Conservation (phyloP, 2,329 filamentous ascomycete species). For the Aspergillus fructus region DNA sequence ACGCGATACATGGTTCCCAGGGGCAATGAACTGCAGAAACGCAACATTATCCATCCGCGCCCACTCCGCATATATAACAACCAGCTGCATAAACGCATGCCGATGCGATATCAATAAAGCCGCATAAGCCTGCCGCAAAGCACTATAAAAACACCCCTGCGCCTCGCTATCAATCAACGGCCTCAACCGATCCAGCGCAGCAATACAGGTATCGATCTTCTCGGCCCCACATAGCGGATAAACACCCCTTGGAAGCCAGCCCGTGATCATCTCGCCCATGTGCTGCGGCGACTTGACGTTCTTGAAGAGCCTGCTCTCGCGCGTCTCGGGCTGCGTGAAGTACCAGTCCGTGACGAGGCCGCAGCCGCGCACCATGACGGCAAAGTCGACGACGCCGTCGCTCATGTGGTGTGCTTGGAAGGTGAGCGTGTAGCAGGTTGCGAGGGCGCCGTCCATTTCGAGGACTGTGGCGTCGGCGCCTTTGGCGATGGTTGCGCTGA, state of each 20-base stretch:
- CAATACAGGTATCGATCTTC: constrained; percentile 18
- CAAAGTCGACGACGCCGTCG: constrained; percentile 34
- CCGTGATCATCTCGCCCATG: not conserved
- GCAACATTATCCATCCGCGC: constrained; percentile 36
- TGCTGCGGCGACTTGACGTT: constrained; percentile 5
- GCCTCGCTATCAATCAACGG: constrained; percentile 34
- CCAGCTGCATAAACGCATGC: not conserved
- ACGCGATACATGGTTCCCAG: constrained; percentile 42
- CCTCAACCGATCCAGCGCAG: constrained; percentile 20
- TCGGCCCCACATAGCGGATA: not conserved
- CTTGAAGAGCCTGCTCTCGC: constrained; percentile 17
- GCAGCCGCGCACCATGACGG: constrained; percentile 36
- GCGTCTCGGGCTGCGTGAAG: constrained; percentile 9
- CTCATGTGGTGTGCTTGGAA: constrained; percentile 36
- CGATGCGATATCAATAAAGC: not conserved
- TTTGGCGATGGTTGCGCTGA: constrained; percentile 54
- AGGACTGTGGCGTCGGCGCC: constrained; percentile 16
- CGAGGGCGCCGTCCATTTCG: constrained; percentile 31
- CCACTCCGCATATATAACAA: not conserved
- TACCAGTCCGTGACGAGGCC: constrained; percentile 37
- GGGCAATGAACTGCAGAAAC: constrained; percentile 46
- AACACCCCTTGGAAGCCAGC: constrained; percentile 7
- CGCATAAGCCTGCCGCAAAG: constrained; percentile 12
- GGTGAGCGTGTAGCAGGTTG: constrained; percentile 34
- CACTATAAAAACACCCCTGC: constrained; percentile 19